Conservation (phyloP, 2,329 filamentous ascomycete species). For the Aspergillus nomiae region DNA sequence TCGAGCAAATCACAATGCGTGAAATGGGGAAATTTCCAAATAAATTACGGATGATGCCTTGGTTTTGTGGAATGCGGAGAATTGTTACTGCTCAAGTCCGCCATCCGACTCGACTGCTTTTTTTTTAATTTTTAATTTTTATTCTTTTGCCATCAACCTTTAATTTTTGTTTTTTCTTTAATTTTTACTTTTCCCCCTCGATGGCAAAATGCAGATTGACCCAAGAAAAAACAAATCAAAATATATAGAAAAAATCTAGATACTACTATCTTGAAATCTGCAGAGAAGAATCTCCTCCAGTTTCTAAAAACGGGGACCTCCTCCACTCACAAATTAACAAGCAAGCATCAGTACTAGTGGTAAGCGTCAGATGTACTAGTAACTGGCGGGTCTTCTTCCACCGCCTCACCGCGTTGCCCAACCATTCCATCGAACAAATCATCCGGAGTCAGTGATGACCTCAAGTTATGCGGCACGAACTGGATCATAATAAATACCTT, state of each 20-base stretch:
- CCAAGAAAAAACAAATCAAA: background rate
- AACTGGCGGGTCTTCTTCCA: slow-evolving; percentile 14
- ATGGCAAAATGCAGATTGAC: background rate
- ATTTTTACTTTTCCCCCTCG: background rate
- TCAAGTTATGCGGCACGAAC: background rate
- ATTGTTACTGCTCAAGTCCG: slow-evolving; percentile 7
- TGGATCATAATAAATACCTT: background rate
- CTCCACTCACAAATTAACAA: background rate
- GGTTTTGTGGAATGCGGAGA: slow-evolving; percentile 13
- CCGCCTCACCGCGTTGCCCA: slow-evolving; percentile 26
- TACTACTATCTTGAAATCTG: background rate
- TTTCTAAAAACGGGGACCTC: slow-evolving; percentile 7
- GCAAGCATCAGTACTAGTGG: background rate
- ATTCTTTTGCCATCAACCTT: background rate
- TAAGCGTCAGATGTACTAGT: slow-evolving; percentile 1
- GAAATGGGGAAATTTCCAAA: slow-evolving; percentile 2
- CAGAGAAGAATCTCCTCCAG: background rate
- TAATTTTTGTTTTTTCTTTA: background rate
- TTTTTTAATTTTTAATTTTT: background rate
- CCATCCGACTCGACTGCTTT: background rate
- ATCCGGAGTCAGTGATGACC: slow-evolving; percentile 15
- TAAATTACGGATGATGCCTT: background rate
- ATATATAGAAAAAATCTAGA: background rate
- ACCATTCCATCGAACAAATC: slow-evolving; percentile 18
- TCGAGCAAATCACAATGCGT: slow-evolving; percentile 2